Conservation (phyloP, 768 basidiomycete species). For the Phlebiopsis flavidoalba region DNA sequence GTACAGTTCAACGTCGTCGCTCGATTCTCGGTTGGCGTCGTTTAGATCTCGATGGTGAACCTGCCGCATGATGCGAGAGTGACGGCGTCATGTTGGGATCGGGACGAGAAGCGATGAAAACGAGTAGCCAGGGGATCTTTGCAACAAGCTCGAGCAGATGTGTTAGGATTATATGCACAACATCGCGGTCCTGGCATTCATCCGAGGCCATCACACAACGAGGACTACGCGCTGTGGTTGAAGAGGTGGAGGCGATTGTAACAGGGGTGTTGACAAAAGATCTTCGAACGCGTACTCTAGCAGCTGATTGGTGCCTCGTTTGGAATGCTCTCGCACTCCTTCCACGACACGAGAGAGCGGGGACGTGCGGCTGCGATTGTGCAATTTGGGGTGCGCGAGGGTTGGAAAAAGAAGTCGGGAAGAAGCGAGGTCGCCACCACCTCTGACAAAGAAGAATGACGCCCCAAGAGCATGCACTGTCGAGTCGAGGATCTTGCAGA, state of each 20-base stretch:
- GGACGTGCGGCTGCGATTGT: too few species aligned
- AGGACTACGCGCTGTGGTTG: not conserved
- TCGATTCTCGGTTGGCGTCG: too few species aligned
- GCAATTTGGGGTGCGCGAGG: not conserved
- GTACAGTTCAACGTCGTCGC: not conserved
- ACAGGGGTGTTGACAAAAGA: too few species aligned
- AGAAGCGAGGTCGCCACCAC: not conserved
- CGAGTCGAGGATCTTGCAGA: not conserved
- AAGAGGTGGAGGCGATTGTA: not conserved
- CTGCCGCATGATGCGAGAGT: not conserved
- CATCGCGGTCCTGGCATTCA: not conserved
- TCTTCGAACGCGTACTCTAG: too few species aligned
- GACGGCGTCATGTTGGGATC: not conserved
- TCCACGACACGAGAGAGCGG: too few species aligned
- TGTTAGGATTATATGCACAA: not conserved
- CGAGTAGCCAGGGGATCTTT: not conserved
- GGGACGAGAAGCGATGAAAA: not conserved
- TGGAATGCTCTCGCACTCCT: too few species aligned
- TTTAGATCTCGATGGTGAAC: not conserved
- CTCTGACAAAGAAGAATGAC: not conserved
- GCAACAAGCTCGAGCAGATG: not conserved
- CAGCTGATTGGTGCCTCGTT: too few species aligned
- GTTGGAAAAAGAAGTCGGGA: not conserved
- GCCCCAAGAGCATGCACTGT: not conserved
- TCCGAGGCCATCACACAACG: not conserved